Conservation (phyloP, 169 alveolate genomes). For the Plasmodium berghei region DNA sequence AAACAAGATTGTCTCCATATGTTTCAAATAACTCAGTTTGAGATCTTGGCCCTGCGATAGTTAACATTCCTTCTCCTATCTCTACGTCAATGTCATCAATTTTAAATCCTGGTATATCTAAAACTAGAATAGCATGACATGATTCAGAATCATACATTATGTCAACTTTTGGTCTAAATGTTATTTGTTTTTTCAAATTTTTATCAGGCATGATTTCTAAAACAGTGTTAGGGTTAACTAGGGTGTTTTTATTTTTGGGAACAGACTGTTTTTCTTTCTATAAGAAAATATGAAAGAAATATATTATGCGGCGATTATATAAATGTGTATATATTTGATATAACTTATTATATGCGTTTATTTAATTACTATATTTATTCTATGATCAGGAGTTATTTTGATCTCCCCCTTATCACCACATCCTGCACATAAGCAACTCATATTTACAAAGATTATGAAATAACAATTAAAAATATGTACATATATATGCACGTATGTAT, state of each 20-base stretch:
- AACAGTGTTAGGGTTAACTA: slow-evolving; percentile 84
- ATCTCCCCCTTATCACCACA: slow-evolving; percentile 58
- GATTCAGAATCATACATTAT: slow-evolving; percentile 84
- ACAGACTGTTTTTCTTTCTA: slow-evolving; percentile 84
- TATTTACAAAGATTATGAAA: slow-evolving; percentile 22
- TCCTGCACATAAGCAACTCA: slow-evolving; percentile 68
- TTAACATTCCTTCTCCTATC: slow-evolving; percentile 84
- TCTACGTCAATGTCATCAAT: slow-evolving; percentile 82
- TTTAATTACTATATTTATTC: slow-evolving; percentile 37
- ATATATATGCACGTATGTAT: neutral
- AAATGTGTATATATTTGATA: neutral
- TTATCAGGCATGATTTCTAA: slow-evolving; percentile 86
- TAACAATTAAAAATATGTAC: slow-evolving; percentile 1
- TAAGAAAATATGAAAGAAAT: neutral
- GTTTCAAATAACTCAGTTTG: slow-evolving; percentile 86
- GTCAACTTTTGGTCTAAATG: slow-evolving; percentile 87
- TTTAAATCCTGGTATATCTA: slow-evolving; percentile 87
- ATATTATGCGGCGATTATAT: neutral
- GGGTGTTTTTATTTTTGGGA: slow-evolving; percentile 82
- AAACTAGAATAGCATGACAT: slow-evolving; percentile 78
- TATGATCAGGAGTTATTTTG: slow-evolving; percentile 38
- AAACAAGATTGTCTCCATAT: slow-evolving; percentile 83
- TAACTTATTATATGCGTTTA: too few relatives aligned
- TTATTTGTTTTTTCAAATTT: slow-evolving; percentile 78
- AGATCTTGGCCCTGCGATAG: slow-evolving; percentile 83